Percentiles rank a stretch among this genome's conserved stretches.
Evolutionary conservation across 192 early-diverging fungal genomes (phyloP).

Genomic region (Allomyces javanicus): DNA sequence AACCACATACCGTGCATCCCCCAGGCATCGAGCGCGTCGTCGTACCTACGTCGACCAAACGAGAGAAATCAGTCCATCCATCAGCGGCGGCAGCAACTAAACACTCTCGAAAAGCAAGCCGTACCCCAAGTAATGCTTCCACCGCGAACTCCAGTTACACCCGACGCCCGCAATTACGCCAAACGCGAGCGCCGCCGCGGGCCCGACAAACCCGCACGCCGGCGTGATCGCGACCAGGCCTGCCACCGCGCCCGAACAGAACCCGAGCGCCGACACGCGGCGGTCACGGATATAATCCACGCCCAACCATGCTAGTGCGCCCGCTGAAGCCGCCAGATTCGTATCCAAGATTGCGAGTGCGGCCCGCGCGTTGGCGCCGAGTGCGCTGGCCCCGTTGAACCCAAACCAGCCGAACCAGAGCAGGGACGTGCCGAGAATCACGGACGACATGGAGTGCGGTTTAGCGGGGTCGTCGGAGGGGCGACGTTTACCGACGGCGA

Average conservation of each 20-base stretch:
- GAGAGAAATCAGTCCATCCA: too few species aligned
- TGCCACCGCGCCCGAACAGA: constrained; percentile 75
- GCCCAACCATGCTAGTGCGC: constrained; percentile 48
- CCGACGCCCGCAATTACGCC: constrained; percentile 42
- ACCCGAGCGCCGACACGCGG: constrained; percentile 61
- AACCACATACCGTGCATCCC: constrained; percentile 51
- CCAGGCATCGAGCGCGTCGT: constrained; percentile 67
- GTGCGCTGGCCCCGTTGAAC: constrained; percentile 68
- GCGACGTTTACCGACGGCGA: constrained; percentile 61
- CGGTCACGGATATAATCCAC: constrained; percentile 46
- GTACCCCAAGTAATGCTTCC: constrained; percentile 40
- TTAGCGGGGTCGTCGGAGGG: not conserved
- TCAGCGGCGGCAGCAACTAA: too few species aligned
- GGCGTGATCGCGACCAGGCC: constrained; percentile 80
- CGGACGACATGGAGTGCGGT: constrained; percentile 54
- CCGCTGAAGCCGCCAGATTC: constrained; percentile 47
- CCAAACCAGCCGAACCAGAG: constrained; percentile 87
- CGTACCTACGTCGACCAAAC: constrained; percentile 8
- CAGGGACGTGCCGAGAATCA: constrained; percentile 59
- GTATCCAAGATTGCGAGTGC: constrained; percentile 58
- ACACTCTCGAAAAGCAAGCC: too few species aligned
- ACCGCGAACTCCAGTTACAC: constrained; percentile 40
- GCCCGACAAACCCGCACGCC: constrained; percentile 52
- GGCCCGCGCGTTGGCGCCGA: constrained; percentile 46
- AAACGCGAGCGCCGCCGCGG: constrained; percentile 53